Percentiles rank a stretch among this genome's conserved stretches.
Evolutionary conservation across 768 basidiomycete genomes (phyloP).

Genomic region (Naganishia onofrii): DNA sequence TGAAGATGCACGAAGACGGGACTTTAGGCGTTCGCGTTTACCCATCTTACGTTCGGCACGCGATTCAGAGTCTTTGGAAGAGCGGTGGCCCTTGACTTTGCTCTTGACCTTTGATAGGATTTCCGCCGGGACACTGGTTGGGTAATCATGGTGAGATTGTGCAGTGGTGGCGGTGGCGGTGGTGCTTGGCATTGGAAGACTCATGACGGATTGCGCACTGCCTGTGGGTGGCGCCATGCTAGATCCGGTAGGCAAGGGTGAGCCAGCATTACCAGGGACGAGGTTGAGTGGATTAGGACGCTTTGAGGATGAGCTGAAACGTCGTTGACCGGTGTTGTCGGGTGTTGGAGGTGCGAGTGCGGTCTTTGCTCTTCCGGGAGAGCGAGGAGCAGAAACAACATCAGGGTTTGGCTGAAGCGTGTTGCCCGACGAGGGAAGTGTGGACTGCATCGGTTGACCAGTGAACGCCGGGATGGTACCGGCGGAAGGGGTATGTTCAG

Average conservation of each 20-base stretch:
- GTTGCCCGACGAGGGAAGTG: not conserved
- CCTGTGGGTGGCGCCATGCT: not conserved
- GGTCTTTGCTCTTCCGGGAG: not conserved
- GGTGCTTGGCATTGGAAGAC: slow-evolving; percentile 1
- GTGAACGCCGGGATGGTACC: not conserved
- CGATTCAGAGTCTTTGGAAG: slow-evolving; percentile 19
- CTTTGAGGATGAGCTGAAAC: slow-evolving; percentile 17
- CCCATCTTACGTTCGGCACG: slow-evolving; percentile 5
- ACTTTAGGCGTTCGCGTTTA: slow-evolving; percentile 28
- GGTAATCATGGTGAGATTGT: slow-evolving; percentile 1
- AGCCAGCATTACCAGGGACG: slow-evolving; percentile 1
- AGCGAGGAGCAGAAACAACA: not conserved
- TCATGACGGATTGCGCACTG: slow-evolving; percentile 22
- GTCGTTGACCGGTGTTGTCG: not conserved
- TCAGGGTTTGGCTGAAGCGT: not conserved
- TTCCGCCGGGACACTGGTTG: slow-evolving; percentile 31
- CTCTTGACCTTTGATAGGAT: slow-evolving; percentile 32
- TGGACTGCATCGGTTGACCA: slow-evolving; percentile 13
- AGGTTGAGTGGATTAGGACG: not conserved
- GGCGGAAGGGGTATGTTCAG: not conserved
- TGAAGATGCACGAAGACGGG: slow-evolving; percentile 20
- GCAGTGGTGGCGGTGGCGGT: not conserved
- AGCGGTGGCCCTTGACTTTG: slow-evolving; percentile 24
- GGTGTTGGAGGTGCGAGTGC: not conserved
- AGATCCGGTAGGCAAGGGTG: not conserved